phyloP scores from a whole-genome alignment of 2,329 filamentous ascomycete species.

The Fusarium nodosum region DNA sequence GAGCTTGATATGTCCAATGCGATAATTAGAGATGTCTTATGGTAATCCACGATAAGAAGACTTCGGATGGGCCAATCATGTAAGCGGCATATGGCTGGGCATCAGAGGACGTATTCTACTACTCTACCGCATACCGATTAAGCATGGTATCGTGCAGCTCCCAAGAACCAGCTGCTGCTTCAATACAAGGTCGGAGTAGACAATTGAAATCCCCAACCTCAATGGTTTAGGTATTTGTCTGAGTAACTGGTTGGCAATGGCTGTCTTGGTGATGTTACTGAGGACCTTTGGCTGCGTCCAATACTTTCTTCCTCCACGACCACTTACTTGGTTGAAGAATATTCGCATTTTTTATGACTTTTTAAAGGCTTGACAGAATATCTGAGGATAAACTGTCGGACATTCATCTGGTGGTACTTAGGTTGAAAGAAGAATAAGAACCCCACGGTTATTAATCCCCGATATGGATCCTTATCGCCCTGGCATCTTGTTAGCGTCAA shows the following conservation, averaged over 20 bases:
- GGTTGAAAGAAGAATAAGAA: not conserved
- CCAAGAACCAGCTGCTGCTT: not conserved
- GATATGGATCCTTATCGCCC: constrained; percentile 33
- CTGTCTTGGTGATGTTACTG: not conserved
- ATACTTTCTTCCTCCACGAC: not conserved
- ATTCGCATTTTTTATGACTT: not conserved
- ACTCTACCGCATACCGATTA: too few species aligned
- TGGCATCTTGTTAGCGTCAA: constrained; percentile 15
- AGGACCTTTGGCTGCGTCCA: not conserved
- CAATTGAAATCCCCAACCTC: not conserved
- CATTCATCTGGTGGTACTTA: not conserved
- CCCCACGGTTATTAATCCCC: not conserved
- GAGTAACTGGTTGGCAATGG: not conserved
- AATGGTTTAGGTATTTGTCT: not conserved
- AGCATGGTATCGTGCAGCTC: too few species aligned
- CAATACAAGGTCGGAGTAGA: not conserved
- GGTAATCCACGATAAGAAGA: constrained; percentile 15
- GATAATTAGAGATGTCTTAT: constrained; percentile 1
- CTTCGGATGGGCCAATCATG: constrained; percentile 26
- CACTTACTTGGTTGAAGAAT: not conserved
- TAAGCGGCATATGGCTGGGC: too few species aligned
- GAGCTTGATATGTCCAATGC: not conserved
- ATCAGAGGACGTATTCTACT: not conserved
- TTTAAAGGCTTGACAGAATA: not conserved
- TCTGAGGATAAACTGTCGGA: not conserved